Conservation (phyloP, 2,329 filamentous ascomycete species). For the Arthroderma uncinatum region DNA sequence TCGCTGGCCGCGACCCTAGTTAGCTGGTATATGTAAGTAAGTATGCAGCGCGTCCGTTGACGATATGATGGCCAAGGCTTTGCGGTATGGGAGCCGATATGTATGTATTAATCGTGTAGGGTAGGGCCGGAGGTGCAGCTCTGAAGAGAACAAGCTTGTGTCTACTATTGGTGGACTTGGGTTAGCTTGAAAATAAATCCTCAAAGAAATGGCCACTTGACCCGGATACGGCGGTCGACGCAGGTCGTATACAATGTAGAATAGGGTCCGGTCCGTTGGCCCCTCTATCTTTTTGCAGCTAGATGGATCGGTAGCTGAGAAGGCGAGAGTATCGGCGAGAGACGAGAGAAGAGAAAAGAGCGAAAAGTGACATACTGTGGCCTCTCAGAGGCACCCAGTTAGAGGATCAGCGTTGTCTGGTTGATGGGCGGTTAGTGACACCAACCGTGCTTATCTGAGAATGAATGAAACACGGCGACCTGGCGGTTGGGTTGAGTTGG, state of each 20-base stretch:
- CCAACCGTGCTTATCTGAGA: conserved; percentile 1
- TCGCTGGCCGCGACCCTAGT: neutral
- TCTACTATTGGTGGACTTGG: neutral
- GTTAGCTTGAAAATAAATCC: too few relatives aligned
- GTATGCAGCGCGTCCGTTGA: neutral
- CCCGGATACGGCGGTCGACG: too few relatives aligned
- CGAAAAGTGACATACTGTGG: neutral
- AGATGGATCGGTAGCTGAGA: too few relatives aligned
- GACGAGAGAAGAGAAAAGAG: neutral
- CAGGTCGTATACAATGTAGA: too few relatives aligned
- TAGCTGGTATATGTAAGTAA: neutral
- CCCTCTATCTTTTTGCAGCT: too few relatives aligned
- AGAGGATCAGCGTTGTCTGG: neutral
- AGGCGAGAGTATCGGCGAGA: neutral
- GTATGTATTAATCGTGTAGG: neutral
- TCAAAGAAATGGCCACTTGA: too few relatives aligned
- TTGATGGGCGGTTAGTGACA: conserved; percentile 1
- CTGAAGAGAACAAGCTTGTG: too few relatives aligned
- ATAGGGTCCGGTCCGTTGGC: too few relatives aligned
- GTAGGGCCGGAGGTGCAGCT: too few relatives aligned
- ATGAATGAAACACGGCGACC: conserved; percentile 1
- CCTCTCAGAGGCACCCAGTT: neutral
- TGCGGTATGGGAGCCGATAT: neutral
- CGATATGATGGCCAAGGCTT: neutral
- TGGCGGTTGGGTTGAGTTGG: conserved; percentile 3